Evolutionary conservation across 257 asterid species (phyloP).

Genomic region (Jaltomata sinuosa): DNA sequence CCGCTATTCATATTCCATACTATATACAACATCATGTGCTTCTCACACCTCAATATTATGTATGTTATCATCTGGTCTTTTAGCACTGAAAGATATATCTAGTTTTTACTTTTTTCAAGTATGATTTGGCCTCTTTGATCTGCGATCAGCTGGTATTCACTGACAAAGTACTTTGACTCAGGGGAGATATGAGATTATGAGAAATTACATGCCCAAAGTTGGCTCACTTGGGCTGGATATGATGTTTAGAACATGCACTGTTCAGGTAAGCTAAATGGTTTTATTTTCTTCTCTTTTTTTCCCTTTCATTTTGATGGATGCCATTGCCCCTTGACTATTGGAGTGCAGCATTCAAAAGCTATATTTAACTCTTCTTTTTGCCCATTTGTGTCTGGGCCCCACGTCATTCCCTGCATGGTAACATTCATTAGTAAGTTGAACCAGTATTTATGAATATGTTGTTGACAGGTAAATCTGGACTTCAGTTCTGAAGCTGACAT

Average conservation of each 20-base stretch:
- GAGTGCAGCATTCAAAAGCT: not conserved
- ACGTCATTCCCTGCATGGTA: not conserved
- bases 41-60: not conserved
- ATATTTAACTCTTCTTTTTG: not conserved
- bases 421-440: not conserved
- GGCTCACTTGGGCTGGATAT: constrained; percentile 95
- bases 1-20: not conserved
- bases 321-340: not conserved
- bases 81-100: not conserved
- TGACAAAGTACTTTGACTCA: constrained; percentile 35
- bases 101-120: not conserved
- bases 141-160: constrained; percentile 13
- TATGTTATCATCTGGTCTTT: not conserved
- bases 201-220: constrained; percentile 96
- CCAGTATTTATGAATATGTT: not conserved
- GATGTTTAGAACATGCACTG: constrained; percentile 96
- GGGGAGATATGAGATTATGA: constrained; percentile 94
- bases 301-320: not conserved
- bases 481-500: constrained; percentile 93
- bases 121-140: not conserved
- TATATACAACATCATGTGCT: not conserved
- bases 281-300: not conserved
- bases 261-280: constrained; percentile 47
- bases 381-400: not conserved
- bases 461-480: constrained; percentile 85